phyloP scores from a whole-genome alignment of 225 moss, liverwort and hornwort genomes.

The Asterella californica region DNA sequence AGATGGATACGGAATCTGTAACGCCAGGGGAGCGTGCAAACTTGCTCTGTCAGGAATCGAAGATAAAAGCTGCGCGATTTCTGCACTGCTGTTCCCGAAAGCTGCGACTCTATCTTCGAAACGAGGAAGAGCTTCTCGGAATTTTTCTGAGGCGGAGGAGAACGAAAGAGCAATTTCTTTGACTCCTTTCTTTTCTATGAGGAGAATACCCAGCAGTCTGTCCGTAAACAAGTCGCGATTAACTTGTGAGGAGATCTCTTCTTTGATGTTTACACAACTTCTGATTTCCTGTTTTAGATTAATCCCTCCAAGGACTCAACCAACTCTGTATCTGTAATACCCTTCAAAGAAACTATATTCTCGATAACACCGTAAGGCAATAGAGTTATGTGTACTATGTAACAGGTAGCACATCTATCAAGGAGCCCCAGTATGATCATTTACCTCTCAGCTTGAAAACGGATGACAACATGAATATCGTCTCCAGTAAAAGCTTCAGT shows the following conservation, averaged over 20 bases:
- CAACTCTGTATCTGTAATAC: not conserved
- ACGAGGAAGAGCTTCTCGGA: conserved; percentile 4
- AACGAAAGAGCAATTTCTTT: conserved; percentile 57
- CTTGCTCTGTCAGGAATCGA: conserved; percentile 76
- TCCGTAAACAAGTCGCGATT: not conserved
- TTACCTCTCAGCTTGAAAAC: conserved; percentile 83
- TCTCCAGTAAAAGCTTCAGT: conserved; percentile 44
- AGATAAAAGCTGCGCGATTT: conserved; percentile 68
- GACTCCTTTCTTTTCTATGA: conserved; percentile 64
- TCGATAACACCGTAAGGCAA: too few species aligned
- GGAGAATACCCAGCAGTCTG: conserved; percentile 69
- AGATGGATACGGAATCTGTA: conserved; percentile 72
- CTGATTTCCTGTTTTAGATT: not conserved
- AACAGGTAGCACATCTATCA: not conserved
- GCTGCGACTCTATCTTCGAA: conserved; percentile 33
- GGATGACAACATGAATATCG: conserved; percentile 46
- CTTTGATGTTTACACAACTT: not conserved
- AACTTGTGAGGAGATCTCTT: not conserved
- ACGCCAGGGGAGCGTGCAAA: conserved; percentile 47
- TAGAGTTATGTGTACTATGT: too few species aligned
- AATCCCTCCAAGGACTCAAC: not conserved
- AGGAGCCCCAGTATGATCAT: not conserved
- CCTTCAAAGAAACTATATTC: not conserved
- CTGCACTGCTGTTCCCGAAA: conserved; percentile 43
- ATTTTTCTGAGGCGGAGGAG: conserved; percentile 37